phyloP scores from a whole-genome alignment of 306 rosid species.

The Gastrolobium villosum region DNA sequence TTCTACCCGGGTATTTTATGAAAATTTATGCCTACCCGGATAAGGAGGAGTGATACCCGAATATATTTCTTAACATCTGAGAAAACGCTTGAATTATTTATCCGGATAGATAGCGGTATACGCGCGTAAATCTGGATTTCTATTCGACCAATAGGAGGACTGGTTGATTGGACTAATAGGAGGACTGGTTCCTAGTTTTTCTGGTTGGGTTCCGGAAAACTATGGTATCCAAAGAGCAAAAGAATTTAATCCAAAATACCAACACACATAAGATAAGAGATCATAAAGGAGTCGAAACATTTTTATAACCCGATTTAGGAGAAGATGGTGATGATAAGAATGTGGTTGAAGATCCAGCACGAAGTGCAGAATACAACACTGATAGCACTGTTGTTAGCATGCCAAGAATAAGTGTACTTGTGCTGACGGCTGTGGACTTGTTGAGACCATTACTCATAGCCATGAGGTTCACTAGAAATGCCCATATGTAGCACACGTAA shows the following conservation, averaged over 20 bases:
- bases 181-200: neutral
- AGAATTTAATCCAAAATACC: neutral
- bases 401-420: conserved; percentile 86
- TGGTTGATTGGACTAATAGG: neutral
- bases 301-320: conserved; percentile 70
- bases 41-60: no score
- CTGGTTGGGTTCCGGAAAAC: neutral
- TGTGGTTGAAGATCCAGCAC: conserved; percentile 94
- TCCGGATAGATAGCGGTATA: no score
- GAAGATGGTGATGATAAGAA: conserved; percentile 93
- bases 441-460: conserved; percentile 84
- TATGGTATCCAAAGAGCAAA: neutral
- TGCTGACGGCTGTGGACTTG: conserved; percentile 74
- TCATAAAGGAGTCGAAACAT: conserved; percentile 33
- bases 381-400: conserved; percentile 89
- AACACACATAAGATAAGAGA: conserved; percentile 26
- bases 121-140: no score
- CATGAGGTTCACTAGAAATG: conserved; percentile 88
- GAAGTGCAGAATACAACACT: conserved; percentile 91
- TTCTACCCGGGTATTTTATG: no score
- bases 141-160: no score
- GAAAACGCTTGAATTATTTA: no score
- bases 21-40: no score
- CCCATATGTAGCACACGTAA: conserved; percentile 91
- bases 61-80: no score